Base-by-base conservation (phyloP, 208 protist species). In the Naegleria fowleri region DNA sequence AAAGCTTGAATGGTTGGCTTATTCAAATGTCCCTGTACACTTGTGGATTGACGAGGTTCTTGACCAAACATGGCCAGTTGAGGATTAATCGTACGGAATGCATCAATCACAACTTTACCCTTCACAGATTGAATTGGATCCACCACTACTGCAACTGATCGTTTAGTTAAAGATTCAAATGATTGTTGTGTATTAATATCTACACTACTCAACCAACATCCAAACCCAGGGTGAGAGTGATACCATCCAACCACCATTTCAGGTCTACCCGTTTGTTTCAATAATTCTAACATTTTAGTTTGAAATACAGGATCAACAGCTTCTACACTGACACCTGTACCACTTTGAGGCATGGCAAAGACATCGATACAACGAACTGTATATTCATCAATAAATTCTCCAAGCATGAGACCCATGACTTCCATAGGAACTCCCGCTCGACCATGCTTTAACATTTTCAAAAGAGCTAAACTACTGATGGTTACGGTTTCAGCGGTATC, bases 191-290 rank as follows among this genome's bases (percentile, higher is more conserved):
- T 99, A 93, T 99, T 99, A 41, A 99, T 97, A 96, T 99, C 99
- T 88, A 99, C 99, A 76, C 97, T 97, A 41, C 98, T 99, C 13
- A 99, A 97, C 99, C 99, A 99, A 95, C 99, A 99, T 36, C 99
- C 99, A 94, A 99, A 99, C 43, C 99, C 99, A 29, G 99, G 99
- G 93, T 99, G 99, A 90, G 97, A 99, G 93, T 99, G 99, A 95
- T 99, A 99, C 99, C 99, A 99, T 19, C 99, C 99, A 39, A 99
- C 99, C 67, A 99, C 99, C 92, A 99, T 99, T 93, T 99, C 99
- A 75, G 97, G 95, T 67, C 98, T 96, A 9, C 98, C 98, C 16
- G 99, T 99, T 86, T 99, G 97, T 93, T 99, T 98, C 85, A 99
- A 95, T 96, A 99, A 99, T 88, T 99, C 98, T 19, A 99, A 95